Evolutionary conservation across 2,329 filamentous ascomycete genomes (phyloP).

Genomic region (Arthrobotrys iridis): DNA sequence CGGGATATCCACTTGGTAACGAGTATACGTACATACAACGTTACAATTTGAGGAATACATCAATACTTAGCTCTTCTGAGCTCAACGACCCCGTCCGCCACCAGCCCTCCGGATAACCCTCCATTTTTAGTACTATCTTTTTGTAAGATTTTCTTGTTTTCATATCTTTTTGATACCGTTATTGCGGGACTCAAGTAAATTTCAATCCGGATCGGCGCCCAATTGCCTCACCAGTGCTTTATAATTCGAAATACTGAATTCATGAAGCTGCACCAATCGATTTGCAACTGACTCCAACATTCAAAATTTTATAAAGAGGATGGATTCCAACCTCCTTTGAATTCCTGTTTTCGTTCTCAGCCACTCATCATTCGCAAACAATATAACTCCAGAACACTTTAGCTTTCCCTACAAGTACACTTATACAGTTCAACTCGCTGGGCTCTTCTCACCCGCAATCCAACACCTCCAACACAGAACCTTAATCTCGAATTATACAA

Average conservation of each 20-base stretch:
- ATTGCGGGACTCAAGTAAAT: background rate
- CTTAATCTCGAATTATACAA: background rate
- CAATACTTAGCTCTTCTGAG: no score
- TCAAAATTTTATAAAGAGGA: constrained; percentile 12
- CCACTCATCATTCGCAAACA: background rate
- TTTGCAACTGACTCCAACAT: background rate
- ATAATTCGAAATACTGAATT: background rate
- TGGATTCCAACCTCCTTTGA: background rate
- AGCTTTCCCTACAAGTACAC: no score
- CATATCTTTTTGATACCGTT: background rate
- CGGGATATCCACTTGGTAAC: background rate
- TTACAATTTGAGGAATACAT: no score
- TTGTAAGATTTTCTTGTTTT: background rate
- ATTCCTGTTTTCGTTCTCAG: background rate
- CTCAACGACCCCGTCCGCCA: no score
- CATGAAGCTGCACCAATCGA: background rate
- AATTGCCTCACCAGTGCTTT: background rate
- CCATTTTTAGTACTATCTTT: no score
- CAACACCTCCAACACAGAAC: constrained; percentile 33
- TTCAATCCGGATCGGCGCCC: no score
- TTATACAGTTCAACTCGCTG: no score
- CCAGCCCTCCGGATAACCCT: no score
- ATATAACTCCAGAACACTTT: no score
- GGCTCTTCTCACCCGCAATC: no score
- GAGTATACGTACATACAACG: background rate